These are phyloP conservation scores for Tilletia caries DNA, from an alignment of 1,284 basidiomycete genomes.

Conservation along the genomic window DNA sequence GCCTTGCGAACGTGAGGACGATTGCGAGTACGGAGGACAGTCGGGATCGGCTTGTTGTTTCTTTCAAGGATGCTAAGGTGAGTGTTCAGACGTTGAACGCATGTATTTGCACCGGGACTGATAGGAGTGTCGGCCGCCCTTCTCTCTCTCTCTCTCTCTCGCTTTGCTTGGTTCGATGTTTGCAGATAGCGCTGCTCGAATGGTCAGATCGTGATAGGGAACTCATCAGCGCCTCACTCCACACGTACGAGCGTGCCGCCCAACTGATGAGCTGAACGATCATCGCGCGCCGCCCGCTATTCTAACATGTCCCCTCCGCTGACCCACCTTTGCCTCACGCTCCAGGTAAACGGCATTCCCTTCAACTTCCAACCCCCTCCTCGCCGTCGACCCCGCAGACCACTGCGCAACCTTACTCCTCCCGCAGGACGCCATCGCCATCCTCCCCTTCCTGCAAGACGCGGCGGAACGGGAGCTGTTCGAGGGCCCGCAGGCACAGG, in stretches of 20 bases:
- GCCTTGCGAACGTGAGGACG: conserved; percentile 73
- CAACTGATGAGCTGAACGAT: conserved; percentile 66
- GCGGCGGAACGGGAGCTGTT: conserved; percentile 74
- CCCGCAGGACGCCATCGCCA: conserved; percentile 73
- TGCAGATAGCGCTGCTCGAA: conserved; percentile 78
- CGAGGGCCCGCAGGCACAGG: neutral
- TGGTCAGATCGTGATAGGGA: conserved; percentile 78
- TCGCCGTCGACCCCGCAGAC: conserved; percentile 78
- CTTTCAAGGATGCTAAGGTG: conserved; percentile 88
- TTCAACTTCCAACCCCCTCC: conserved; percentile 59
- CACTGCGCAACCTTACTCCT: conserved; percentile 81
- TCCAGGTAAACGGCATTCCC: conserved; percentile 58
- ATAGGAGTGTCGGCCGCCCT: no score
- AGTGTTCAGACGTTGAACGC: no score
- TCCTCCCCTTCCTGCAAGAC: conserved; percentile 86
- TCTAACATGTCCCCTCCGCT: neutral
- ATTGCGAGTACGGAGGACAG: conserved; percentile 75
- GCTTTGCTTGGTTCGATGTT: neutral
- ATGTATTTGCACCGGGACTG: no score
- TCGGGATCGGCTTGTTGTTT: conserved; percentile 79
- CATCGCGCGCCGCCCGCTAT: no score
- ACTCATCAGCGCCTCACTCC: conserved; percentile 86
- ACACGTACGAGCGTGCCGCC: conserved; percentile 90
- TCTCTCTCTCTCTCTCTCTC: no score
- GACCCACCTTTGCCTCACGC: neutral